Base-by-base conservation (phyloP, 2,329 filamentous ascomycete genomes). In the Thermochaetoides dissita region DNA sequence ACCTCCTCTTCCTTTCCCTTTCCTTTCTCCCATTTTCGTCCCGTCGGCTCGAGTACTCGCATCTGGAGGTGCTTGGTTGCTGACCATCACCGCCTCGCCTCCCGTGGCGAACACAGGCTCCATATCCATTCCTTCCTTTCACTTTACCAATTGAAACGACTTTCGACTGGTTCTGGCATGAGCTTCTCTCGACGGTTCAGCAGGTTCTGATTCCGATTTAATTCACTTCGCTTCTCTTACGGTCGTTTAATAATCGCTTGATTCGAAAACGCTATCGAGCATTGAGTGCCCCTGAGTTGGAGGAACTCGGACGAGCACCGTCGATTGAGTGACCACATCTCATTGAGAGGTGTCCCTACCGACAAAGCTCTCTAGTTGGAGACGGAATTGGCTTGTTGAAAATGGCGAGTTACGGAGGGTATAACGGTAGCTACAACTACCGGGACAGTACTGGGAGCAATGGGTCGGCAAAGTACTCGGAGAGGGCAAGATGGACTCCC, bases 401-500 rank as follows among this genome's bases (percentile, higher is more conserved):
- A 33, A 59, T 54, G 58, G 57, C 57, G 39, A 58, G 57, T 53
- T 64, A 62, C 51, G 59, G 55, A 36, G 62, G 56, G 40, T 59
- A 55, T 36, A 51, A 53, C 34, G 46, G 44, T 34, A 54, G 57
- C 24, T 60, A 60, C 49, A 57, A 39, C 36, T 49, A 51, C 40
- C 38, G 43, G 40, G 44, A 40, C 33, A 55, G 51, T 37, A 42
- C 41, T 9, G 49, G 44, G 10, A 55, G 51, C 40, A 41, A 41
- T 8, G 48, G 43, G 9, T 51, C 50, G 36, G 34, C 64, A 55
- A 69, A 65, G 59, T 68, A 66, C 44, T 73, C 76, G 47, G 84
- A 89, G 64, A 70, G 84, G 56, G 76, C 82, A 58, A 74, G 84
- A 80, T 87, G 82, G 78, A 84, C 84, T 47, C 83, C 84, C 10